A percentile compares a stretch with the other conserved stretches of the same genome.
Evolutionary conservation across 208 protist species (phyloP).

Genomic region (Trypanosoma caninum): DNA sequence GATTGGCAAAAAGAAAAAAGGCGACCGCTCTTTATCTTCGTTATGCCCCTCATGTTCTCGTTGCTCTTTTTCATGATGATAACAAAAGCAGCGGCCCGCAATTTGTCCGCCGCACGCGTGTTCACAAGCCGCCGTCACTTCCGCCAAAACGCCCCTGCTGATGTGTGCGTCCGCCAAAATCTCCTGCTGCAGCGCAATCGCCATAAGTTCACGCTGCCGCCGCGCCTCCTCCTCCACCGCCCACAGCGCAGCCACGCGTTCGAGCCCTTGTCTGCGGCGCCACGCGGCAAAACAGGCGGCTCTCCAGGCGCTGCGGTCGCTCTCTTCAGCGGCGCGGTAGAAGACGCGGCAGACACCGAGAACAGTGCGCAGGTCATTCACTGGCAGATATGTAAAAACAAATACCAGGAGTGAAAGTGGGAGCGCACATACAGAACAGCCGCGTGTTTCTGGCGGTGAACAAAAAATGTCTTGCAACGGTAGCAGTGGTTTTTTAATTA

Average conservation of each 20-base stretch:
- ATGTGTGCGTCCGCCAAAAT: slow-evolving; percentile 35
- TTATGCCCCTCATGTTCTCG: too few species aligned
- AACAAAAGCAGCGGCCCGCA: too few species aligned
- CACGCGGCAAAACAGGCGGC: slow-evolving; percentile 52
- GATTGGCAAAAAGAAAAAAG: too few species aligned
- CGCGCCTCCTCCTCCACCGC: slow-evolving; percentile 22
- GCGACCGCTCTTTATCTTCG: too few species aligned
- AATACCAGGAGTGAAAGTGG: slow-evolving; percentile 1
- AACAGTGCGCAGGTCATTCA: slow-evolving; percentile 48
- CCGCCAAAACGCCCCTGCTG: too few species aligned
- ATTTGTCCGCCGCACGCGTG: too few species aligned
- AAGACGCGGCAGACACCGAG: slow-evolving; percentile 55
- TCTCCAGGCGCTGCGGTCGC: slow-evolving; percentile 62
- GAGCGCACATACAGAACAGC: not conserved
- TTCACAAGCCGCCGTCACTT: not conserved
- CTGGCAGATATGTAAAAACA: slow-evolving; percentile 40
- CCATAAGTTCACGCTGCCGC: slow-evolving; percentile 37
- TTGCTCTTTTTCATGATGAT: too few species aligned
- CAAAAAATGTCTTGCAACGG: too few species aligned
- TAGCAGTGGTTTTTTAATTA: too few species aligned
- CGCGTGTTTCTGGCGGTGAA: too few species aligned
- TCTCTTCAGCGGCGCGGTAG: slow-evolving; percentile 48
- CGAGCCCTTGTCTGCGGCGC: slow-evolving; percentile 58
- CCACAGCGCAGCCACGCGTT: slow-evolving; percentile 32
- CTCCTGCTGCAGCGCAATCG: slow-evolving; percentile 55